These are phyloP conservation scores for Lasiosphaeria miniovina DNA, from an alignment of 495 filamentous ascomycete genomes.

Conservation along the genomic window DNA sequence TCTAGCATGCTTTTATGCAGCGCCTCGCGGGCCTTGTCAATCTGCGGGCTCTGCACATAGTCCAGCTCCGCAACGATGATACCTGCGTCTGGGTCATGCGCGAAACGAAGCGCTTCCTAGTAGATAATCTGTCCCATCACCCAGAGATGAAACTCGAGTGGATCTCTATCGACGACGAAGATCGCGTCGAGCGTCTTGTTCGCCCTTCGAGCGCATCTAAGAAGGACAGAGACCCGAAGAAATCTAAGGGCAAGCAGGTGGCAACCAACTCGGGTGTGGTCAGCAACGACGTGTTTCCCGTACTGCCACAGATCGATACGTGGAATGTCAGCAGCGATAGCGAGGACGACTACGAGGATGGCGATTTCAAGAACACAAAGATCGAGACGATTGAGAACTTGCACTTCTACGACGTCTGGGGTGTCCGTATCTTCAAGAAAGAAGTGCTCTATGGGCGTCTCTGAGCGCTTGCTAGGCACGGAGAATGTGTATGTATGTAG, in stretches of 20 bases:
- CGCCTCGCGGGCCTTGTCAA: constrained; percentile 41
- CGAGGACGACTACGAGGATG: constrained; percentile 30
- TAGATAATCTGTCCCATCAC: constrained; percentile 52
- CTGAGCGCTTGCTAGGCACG: constrained; percentile 9
- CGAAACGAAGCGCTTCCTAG: constrained; percentile 50
- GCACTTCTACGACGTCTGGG: constrained; percentile 45
- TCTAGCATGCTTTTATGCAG: constrained; percentile 51
- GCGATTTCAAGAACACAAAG: constrained; percentile 17
- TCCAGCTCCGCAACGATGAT: constrained; percentile 50
- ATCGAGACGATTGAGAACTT: constrained; percentile 39
- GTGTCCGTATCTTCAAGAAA: constrained; percentile 50
- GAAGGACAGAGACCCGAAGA: constrained; percentile 25
- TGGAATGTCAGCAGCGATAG: constrained; percentile 35
- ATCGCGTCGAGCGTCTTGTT: constrained; percentile 42
- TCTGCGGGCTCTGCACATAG: constrained; percentile 53
- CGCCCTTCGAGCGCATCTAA: constrained; percentile 26
- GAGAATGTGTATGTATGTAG: background rate
- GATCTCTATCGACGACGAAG: constrained; percentile 46
- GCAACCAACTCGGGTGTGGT: constrained; percentile 3
- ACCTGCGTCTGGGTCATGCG: constrained; percentile 45
- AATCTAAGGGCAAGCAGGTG: constrained; percentile 32
- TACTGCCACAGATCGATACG: constrained; percentile 16
- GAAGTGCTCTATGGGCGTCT: constrained; percentile 42
- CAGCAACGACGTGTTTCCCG: constrained; percentile 19
- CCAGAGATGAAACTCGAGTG: constrained; percentile 52